Conservation (phyloP, 2,329 filamentous ascomycete species). For the Knufia petricola region DNA sequence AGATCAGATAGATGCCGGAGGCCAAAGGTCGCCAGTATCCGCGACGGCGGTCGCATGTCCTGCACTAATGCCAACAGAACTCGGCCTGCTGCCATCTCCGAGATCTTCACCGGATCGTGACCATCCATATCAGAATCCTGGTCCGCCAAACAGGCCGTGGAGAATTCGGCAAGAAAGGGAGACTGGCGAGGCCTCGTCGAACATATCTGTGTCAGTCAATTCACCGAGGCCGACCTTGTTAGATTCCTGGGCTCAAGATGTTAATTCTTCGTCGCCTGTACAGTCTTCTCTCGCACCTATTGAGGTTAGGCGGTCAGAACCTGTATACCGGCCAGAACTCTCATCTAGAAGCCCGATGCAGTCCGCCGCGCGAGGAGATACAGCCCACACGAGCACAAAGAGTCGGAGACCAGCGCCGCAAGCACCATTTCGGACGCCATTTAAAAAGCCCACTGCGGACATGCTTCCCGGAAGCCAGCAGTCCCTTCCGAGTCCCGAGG, state of each 20-base stretch:
- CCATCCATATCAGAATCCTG: constrained; percentile 15
- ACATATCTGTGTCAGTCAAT: neutral
- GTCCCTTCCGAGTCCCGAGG: neutral
- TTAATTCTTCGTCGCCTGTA: neutral
- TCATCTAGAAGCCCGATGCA: neutral
- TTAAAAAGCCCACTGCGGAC: neutral
- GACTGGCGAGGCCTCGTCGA: neutral
- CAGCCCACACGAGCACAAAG: neutral
- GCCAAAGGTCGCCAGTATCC: neutral
- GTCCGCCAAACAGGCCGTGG: constrained; percentile 13
- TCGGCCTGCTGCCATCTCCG: constrained; percentile 10
- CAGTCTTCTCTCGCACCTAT: neutral
- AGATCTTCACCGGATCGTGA: neutral
- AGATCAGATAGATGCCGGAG: neutral
- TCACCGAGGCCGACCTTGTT: neutral
- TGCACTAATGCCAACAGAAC: constrained; percentile 4
- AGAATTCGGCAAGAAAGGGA: neutral
- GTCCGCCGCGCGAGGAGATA: no score
- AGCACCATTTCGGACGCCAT: constrained; percentile 2
- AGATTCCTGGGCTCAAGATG: neutral
- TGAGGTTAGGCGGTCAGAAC: neutral
- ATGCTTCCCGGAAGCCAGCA: neutral
- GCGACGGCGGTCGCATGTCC: neutral
- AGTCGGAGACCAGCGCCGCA: neutral
- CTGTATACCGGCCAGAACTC: neutral